Base-by-base conservation (phyloP, 2,329 filamentous ascomycete genomes). In the Trichoderma citrinoviride region DNA sequence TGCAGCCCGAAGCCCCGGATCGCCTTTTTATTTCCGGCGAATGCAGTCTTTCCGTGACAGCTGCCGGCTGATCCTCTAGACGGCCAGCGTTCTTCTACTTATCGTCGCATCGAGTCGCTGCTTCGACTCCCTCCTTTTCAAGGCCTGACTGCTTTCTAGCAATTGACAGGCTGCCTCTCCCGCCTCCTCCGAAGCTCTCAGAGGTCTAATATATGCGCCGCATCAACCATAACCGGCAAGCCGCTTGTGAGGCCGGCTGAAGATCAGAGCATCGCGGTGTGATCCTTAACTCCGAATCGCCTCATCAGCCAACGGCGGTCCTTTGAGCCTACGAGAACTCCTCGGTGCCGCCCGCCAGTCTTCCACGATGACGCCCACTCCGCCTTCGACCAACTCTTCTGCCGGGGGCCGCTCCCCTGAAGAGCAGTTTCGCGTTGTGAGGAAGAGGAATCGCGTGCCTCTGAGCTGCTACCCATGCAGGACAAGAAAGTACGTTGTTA, bases 391-490 rank as follows among this genome's bases (percentile, higher is more conserved):
- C 61, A 89, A 87, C 41, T 90, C 91, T 8, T 95, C 92, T 69
- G 88, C 88, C 66, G 87, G 90, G 68, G 84, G 81, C 25, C 89
- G 90, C 68, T 96, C 93, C 50, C 92, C 93, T 40, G 92, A 97
- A 76, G 87, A 91, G 61, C 90, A 94, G 70, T 96, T 91, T 73
- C 87, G 92, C 71, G 89, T 97, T 57, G 91, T 97, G 66, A 89
- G 94, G 70, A 96, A 96, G 81, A 87, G 94, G 75, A 97, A 98
- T 74, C 85, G 94, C 66, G 89, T 97, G 17, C 94, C 94, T 53
- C 82, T 98, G 56, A 97, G 93, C 73, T 98, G 94, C 76, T 91
- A 89, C 70, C 92, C 93, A 37, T 98, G 94, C 77, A 86, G 94
- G 74, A 91, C 93, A 72, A 88, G 93, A 80, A 98, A 98, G 91